Evolutionary conservation across 768 basidiomycete species (phyloP).

Genomic region (Leccinum barrowsii): DNA sequence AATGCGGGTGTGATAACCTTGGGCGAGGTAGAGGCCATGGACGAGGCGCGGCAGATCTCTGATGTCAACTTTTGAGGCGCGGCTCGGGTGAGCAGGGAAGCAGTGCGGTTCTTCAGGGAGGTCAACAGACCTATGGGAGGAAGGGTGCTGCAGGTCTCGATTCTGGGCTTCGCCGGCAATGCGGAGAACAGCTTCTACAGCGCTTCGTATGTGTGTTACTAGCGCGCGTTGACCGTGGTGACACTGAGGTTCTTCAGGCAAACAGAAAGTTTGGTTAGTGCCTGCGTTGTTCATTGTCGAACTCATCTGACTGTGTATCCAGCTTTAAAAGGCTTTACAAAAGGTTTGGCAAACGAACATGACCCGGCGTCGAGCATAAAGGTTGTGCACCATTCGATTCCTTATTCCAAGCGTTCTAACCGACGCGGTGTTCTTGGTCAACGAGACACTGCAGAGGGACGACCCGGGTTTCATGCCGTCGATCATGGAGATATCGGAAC

Average conservation of each 20-base stretch:
- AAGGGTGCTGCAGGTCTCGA: constrained; percentile 33
- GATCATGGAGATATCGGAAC: constrained; percentile 84
- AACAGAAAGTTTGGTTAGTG: constrained; percentile 18
- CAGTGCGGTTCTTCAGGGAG: constrained; percentile 35
- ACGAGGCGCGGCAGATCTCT: constrained; percentile 32
- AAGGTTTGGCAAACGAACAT: constrained; percentile 9
- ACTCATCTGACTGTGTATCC: neutral
- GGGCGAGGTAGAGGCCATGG: constrained; percentile 35
- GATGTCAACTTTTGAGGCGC: constrained; percentile 38
- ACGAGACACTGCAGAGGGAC: constrained; percentile 57
- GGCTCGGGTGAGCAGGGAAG: constrained; percentile 28
- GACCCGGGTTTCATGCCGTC: constrained; percentile 57
- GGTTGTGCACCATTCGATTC: neutral
- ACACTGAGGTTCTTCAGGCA: neutral
- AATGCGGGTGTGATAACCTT: constrained; percentile 30
- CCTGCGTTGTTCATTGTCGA: neutral
- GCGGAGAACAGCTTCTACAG: constrained; percentile 16
- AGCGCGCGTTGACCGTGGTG: no score
- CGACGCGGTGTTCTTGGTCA: constrained; percentile 50
- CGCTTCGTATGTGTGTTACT: constrained; percentile 21
- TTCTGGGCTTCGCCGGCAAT: constrained; percentile 24
- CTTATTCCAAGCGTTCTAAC: neutral
- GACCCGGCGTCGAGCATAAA: neutral
- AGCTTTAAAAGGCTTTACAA: constrained; percentile 17
- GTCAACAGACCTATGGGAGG: constrained; percentile 38